Evolutionary conservation across 1,139 yeast species (phyloP), one percentile per base, ranked within the genome.

Genomic region (Yamadazyma triangularis): DNA sequence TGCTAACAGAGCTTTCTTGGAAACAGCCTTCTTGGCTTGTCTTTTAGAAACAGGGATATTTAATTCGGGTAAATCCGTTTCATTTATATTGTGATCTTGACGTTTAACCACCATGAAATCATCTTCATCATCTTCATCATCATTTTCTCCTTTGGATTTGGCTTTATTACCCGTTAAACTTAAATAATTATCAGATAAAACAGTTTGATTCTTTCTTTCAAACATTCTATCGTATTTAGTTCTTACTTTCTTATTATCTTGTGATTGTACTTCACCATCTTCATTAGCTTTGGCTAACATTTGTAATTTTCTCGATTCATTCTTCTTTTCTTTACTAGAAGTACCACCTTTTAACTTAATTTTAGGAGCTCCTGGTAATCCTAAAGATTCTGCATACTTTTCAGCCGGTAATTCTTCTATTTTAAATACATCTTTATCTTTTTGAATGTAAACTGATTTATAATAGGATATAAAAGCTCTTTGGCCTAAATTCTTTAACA

Each of bases 161-260:
- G 50, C 56, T 19, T 61, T 64, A 27, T 50, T 64, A 2, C 65
- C 68, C 3, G 83, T 78, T 58, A 91, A 69, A 39, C 79, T 84
- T 59, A 79, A 59, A 52, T 87, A 91, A 53, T 88, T 94, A 42
- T 88, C 93, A 23, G 96, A 83, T 35, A 93, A 65, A 20, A 91
- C 95, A 28, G 85, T 85, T 62, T 93, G 98, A 56, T 91, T 93
- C 57, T 85, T 73, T 55, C 99, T 76, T 52, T 86, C 95, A 61
- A 93, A 93, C 95, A 91, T 89, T 44, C 93, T 77, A 57, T 93
- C 98, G 51, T 87, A 87, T 54, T 85, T 91, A 8, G 97, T 91
- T 48, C 89, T 75, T 2, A 77, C 80, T 44, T 74, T 74, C 43
- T 70, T 67, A 8, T 42, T 35, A 2, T 18, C n/a, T 10, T 53